Evolutionary conservation across 805 yeast species (phyloP), one percentile per base, ranked within the genome.

Genomic region (Barnettozyma botsteinii): DNA sequence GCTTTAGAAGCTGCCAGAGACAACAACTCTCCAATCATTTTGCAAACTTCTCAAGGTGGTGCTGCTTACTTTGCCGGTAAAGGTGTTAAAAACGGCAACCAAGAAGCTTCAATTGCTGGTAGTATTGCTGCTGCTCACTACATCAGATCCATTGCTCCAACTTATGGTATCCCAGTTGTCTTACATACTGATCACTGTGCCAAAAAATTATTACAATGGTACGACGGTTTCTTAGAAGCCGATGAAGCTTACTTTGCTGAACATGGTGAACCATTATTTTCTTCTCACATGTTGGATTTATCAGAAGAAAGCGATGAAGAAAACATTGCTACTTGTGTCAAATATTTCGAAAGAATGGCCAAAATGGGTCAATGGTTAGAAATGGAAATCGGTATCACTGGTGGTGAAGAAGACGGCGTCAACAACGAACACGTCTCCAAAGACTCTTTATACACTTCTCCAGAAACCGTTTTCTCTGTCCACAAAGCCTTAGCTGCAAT

Each of bases 361-460:
- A 87, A 85, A 73, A 75, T 91, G 79, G 75, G 79, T 73, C 98
- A 91, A 76, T 93, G 93, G 93, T 80, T 93, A 66, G 98, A 93
- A 79, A 93, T 93, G 98, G 98, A 93, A 78, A 93, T 93, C 66
- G 98, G 98, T 81, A 93, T 93, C 81, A 93, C 98, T 67, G 98
- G 98, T 74, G 98, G 98, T 82, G 98, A 93, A 77, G 98, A 93
- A 75, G 98, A 93, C 66, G 98, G 98, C 81, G 98, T 93, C 62
- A 93, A 93, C 83, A 93, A 93, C 80, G 94, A 91, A 71, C 76
- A 79, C 67, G 96, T 86, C 53, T 78, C 79, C 64, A 83, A 84
- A 72, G 88, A 85, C 50, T 66, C 84, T 51, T 75, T 93, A 60
- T 93, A 91, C 85, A 93, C 98, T 57, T 79, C 81, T 58, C 87